Base-by-base conservation (phyloP, 1,139 yeast genomes). In the Scheffersomyces quercinus region DNA sequence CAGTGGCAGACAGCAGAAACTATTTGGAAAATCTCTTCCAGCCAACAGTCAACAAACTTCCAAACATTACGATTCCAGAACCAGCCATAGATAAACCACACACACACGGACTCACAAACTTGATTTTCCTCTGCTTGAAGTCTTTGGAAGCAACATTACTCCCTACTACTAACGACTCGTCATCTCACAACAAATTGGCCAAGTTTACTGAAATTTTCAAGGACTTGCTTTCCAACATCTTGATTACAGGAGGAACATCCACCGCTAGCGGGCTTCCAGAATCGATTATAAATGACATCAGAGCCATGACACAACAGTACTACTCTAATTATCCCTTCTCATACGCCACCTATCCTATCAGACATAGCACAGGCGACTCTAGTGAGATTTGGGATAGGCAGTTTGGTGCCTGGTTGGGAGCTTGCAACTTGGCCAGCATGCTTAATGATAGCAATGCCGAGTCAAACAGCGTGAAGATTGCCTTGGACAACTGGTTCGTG, bases 241-340 rank as follows among this genome's bases (percentile, higher is more conserved):
- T 86, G 34, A 70, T 86, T 41, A 83, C 87, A 4, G 93, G 95
- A 29, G 82, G 85, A 8, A 64, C 82, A 1, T 77, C 89, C 1
- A 66, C 79, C 45, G 68, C 83, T 26, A 75, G 78, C 16, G 88
- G 88, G 3, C 67, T 85, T 46, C 80, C 81, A 39, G 83, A 79
- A 50, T 75, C 88, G 55, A 65, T 86, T 8, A 66, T 82, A 34
- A 79, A 79, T 52, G 91, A 85, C 52, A 64, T 83, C 45, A 65
- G 75, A 38, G 73, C 78, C 48, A 65, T 76, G 44, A 64, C 70
- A 13, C 68, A 69, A 29, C 67, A 68, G 48, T 68, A 65, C 49
- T 73, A 82, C 48, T 83, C 85, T 12, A 81, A 79, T 57, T 73
- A 71, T 55, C 59, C 56, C 34, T 64, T 75, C 40, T 65, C 67